Evolutionary conservation across 345 rosid species (phyloP), one percentile per base, ranked within the genome.

Genomic region (Fremontodendron californicum): DNA sequence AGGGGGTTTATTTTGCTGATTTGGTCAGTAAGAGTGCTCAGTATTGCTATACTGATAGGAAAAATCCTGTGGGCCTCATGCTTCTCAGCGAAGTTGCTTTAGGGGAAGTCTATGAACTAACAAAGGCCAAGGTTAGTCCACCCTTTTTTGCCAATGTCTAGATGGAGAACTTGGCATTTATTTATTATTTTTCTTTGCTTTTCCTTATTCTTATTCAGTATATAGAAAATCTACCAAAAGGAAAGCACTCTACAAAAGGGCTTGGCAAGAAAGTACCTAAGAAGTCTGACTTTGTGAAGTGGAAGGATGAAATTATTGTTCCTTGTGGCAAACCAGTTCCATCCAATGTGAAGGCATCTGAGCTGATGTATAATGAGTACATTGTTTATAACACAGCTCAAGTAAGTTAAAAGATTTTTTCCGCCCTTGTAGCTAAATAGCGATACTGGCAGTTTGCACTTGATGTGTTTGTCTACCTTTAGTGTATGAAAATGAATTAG

Each of bases 11-110:
- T 82, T 96, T 96, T 71, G 98, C 99, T 77, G 99, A 93, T 86
- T 88, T 96, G 85, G 98, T 96, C 80, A 96, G 99, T 77, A 96
- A 96, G 90, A 93, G 99, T 89, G 97, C 99, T 78, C 98, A 92
- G 84, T 93, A 92, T 82, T 95, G 99, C 88, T 92, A 21, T 83
- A 90, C 98, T 13, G 85, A 85, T 73, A 91, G 86, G 91, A 83
- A 85, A 70, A 91, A 80, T 85, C 97, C 96, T 4, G 94, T 92
- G 85, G 99, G 97, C 64, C 86, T 92, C 61, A 92, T 92, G 99
- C 87, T 96, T 75, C 83, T 96, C 73, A 96, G 98, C 75, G 97
- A 96, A 85, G 98, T 96, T 81, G 93, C 97, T 71, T 80, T 92
- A 63, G 97, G 99, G 62, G 96, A 93, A 71, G 69, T 92, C 23